These are phyloP conservation scores for Ochetophila trinervis DNA, from an alignment of 306 rosid genomes.

Conservation along the genomic window DNA sequence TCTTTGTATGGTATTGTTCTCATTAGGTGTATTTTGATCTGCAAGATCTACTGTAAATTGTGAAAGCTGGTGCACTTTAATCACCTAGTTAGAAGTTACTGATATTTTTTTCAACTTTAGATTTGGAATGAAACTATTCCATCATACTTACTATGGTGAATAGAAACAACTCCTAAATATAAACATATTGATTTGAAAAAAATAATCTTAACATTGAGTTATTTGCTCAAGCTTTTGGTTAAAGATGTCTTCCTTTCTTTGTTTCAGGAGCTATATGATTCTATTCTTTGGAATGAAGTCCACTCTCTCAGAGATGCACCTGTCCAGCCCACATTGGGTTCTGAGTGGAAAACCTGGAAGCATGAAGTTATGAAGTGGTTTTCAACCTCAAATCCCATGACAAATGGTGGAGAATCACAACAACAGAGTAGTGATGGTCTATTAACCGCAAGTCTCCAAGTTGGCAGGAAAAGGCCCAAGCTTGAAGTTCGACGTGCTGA, in stretches of 20 bases:
- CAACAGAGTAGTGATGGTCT: constrained; percentile 47
- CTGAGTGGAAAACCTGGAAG: constrained; percentile 98
- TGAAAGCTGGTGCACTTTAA: background rate
- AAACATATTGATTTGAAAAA: constrained; percentile 3
- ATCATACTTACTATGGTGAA: background rate
- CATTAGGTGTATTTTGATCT: background rate
- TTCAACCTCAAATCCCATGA: constrained; percentile 51
- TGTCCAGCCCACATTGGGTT: constrained; percentile 62
- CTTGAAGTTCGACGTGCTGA: constrained; percentile 99
- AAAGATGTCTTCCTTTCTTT: constrained; percentile 26
- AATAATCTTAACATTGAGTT: background rate
- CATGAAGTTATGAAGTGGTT: constrained; percentile 92
- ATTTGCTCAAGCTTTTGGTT: constrained; percentile 24
- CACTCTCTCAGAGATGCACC: constrained; percentile 55
- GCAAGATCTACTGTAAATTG: background rate
- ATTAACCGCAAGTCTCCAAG: constrained; percentile 57
- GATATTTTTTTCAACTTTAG: background rate
- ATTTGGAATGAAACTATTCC: background rate
- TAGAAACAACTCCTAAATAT: background rate
- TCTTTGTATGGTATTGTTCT: constrained; percentile 1
- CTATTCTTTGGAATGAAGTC: constrained; percentile 79
- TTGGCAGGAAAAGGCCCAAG: constrained; percentile 83
- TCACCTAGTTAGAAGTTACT: background rate
- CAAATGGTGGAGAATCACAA: constrained; percentile 41
- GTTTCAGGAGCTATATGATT: constrained; percentile 77